A percentile compares a stretch with the other conserved stretches of the same genome.
These are phyloP conservation scores for Fusarium foetens DNA, from an alignment of 2,329 filamentous ascomycete species.

Conservation along the genomic window DNA sequence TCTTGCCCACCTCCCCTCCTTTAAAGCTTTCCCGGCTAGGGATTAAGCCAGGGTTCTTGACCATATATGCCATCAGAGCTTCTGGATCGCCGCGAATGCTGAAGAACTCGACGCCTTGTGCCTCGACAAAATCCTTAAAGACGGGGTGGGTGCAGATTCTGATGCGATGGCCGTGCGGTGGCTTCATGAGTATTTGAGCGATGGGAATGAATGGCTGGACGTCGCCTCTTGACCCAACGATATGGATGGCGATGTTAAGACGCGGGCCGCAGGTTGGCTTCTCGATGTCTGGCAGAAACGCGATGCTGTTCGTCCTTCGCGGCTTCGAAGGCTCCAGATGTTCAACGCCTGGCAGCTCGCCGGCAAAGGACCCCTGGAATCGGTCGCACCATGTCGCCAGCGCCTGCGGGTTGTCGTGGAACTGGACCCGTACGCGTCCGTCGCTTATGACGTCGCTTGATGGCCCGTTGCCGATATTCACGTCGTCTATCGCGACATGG, in stretches of 20 bases:
- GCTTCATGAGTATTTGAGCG: constrained; percentile 54
- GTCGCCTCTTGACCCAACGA: constrained; percentile 46
- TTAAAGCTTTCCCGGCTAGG: constrained; percentile 49
- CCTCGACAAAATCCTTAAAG: constrained; percentile 64
- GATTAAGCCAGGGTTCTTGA: constrained; percentile 53
- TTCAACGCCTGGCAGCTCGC: neutral
- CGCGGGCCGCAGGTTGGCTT: constrained; percentile 45
- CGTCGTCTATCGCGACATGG: too few species aligned
- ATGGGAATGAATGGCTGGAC: constrained; percentile 68
- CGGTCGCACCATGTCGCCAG: constrained; percentile 42
- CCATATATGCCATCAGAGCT: constrained; percentile 57
- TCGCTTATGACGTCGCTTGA: constrained; percentile 44
- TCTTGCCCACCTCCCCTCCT: constrained; percentile 51
- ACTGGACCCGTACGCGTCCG: constrained; percentile 46
- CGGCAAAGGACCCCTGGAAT: constrained; percentile 25
- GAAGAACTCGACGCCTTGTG: constrained; percentile 65
- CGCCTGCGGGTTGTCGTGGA: constrained; percentile 44
- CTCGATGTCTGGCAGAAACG: constrained; percentile 18
- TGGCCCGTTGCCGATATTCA: too few species aligned
- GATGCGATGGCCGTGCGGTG: constrained; percentile 61
- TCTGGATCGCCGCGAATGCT: constrained; percentile 66
- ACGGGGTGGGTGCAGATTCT: constrained; percentile 65
- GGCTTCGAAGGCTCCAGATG: neutral
- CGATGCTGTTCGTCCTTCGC: constrained; percentile 31
- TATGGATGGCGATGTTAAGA: constrained; percentile 28